A percentile compares a stretch with the other conserved stretches of the same genome.
phyloP scores from a whole-genome alignment of 768 basidiomycete genomes.

The Rhodotorula babjevae region DNA sequence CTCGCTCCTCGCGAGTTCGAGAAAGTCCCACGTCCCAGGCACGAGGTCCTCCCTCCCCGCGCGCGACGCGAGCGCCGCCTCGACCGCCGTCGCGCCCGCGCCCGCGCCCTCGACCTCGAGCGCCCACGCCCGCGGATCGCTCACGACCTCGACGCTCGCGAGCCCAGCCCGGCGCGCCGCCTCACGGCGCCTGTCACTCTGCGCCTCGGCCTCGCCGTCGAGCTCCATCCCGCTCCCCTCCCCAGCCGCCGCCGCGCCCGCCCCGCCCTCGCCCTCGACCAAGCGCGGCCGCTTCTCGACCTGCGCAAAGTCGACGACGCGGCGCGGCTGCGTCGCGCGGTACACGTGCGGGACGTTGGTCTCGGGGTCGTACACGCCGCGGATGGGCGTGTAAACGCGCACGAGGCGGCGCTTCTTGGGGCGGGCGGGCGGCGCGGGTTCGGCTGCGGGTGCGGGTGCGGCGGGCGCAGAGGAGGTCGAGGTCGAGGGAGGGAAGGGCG shows the following conservation, averaged over 20 bases:
- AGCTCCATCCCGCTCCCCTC: too few relatives aligned
- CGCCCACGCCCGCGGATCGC: slow-evolving; percentile 19
- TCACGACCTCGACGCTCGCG: slow-evolving; percentile 26
- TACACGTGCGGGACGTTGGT: slow-evolving; percentile 70
- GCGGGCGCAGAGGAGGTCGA: neutral
- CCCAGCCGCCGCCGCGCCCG: too few relatives aligned
- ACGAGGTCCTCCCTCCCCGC: slow-evolving; percentile 6
- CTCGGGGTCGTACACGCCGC: slow-evolving; percentile 80
- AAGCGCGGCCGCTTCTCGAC: slow-evolving; percentile 50
- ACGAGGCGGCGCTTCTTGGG: slow-evolving; percentile 33
- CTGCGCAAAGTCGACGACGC: slow-evolving; percentile 59
- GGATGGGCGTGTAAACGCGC: slow-evolving; percentile 48
- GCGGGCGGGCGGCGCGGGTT: neutral
- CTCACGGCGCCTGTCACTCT: slow-evolving; percentile 4
- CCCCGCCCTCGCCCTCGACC: slow-evolving; percentile 58
- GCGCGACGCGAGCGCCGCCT: neutral
- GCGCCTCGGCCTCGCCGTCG: neutral
- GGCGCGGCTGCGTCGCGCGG: slow-evolving; percentile 66
- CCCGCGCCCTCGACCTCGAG: slow-evolving; percentile 6
- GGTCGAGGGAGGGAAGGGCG: neutral
- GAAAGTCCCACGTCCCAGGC: slow-evolving; percentile 37
- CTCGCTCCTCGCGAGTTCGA: neutral
- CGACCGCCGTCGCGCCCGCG: neutral
- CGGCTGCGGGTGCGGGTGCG: neutral
- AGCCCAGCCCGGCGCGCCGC: slow-evolving; percentile 16